phyloP scores from a whole-genome alignment of 192 early-diverging fungal species.

The Phycomyces nitens region DNA sequence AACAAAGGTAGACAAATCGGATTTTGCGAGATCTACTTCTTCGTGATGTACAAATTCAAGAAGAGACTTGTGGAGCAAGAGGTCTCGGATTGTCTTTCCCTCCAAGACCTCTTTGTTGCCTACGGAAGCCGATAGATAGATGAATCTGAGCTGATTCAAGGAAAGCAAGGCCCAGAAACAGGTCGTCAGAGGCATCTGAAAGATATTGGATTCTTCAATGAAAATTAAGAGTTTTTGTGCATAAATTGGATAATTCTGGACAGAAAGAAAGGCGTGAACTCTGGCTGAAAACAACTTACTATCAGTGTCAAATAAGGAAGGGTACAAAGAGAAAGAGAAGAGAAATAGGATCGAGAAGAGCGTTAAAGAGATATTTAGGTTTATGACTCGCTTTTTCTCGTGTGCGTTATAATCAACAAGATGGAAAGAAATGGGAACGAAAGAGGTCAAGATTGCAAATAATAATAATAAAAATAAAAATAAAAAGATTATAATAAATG shows the following conservation, averaged over 20 bases:
- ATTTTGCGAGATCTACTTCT: slow-evolving; percentile 11
- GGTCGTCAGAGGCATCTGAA: neutral
- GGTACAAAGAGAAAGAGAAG: neutral
- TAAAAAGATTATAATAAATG: too few species aligned
- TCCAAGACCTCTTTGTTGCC: neutral
- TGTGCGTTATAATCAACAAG: too few species aligned
- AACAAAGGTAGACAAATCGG: slow-evolving; percentile 13
- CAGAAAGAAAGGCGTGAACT: neutral
- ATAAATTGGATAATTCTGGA: neutral
- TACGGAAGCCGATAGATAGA: slow-evolving; percentile 16
- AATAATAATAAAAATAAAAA: neutral
- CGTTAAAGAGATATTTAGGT: neutral
- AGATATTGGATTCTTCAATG: neutral
- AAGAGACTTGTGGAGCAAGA: slow-evolving; percentile 14
- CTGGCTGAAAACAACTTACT: too few species aligned
- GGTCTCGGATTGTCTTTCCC: slow-evolving; percentile 7
- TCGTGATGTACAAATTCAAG: slow-evolving; percentile 25
- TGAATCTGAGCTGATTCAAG: slow-evolving; percentile 11
- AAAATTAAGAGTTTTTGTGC: neutral
- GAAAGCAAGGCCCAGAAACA: slow-evolving; percentile 28
- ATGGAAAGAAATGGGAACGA: too few species aligned
- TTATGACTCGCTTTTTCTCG: too few species aligned
- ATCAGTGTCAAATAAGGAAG: slow-evolving; percentile 5
- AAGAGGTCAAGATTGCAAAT: neutral
- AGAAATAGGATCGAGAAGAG: neutral